Conservation (phyloP, 148 eudicot genomes). For the Amaranthus hypochondriacus region DNA sequence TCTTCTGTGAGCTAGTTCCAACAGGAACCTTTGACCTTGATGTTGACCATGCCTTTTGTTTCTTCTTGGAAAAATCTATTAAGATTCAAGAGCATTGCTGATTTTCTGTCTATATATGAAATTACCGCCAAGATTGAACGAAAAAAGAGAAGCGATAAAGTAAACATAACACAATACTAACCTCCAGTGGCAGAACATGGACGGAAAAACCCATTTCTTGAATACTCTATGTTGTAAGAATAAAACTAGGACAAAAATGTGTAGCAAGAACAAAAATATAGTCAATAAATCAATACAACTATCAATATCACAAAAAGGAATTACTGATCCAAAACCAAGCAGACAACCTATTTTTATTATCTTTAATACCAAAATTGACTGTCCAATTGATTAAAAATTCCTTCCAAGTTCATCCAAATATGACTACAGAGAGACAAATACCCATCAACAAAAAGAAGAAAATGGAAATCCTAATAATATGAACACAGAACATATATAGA, state of each 20-base stretch:
- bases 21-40: constrained; percentile 46
- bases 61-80: constrained; percentile 65
- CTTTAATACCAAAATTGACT: not conserved
- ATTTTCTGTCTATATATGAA: constrained; percentile 2
- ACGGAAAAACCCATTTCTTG: constrained; percentile 34
- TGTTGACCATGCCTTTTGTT: constrained; percentile 41
- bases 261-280: not conserved
- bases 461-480: not conserved
- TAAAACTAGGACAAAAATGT: constrained; percentile 41
- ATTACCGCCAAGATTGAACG: not conserved
- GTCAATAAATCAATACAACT: constrained; percentile 12
- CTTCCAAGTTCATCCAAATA: not conserved
- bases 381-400: not conserved
- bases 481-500: not conserved
- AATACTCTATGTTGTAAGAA: constrained; percentile 37
- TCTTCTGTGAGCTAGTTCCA: constrained; percentile 41
- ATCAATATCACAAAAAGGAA: constrained; percentile 6
- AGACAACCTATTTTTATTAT: not conserved
- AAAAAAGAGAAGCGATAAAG: constrained; percentile 7
- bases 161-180: constrained; percentile 28
- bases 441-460: not conserved
- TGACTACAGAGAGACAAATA: not conserved
- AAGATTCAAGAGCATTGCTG: constrained; percentile 9
- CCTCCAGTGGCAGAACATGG: constrained; percentile 64
- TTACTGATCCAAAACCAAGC: not conserved